These are phyloP conservation scores for Lineolata rhizophorae DNA, from an alignment of 495 filamentous ascomycete genomes.

Conservation along the genomic window DNA sequence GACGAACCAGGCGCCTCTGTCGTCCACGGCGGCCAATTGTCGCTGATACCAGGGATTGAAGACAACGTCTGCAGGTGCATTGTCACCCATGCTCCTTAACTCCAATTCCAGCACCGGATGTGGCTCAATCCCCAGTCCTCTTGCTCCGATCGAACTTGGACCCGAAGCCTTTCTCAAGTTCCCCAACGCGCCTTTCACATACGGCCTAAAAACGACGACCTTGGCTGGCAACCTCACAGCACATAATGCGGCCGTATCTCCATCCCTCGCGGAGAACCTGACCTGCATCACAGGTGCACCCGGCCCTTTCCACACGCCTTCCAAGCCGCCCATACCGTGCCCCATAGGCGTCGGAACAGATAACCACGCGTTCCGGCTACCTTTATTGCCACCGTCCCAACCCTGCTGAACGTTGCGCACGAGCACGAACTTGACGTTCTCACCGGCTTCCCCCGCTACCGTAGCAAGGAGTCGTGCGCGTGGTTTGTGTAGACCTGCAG, in stretches of 20 bases:
- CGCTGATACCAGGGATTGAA: constrained; percentile 56
- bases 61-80: constrained; percentile 43
- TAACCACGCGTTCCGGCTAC: background rate
- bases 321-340: constrained; percentile 13
- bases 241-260: constrained; percentile 8
- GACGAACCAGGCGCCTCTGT: constrained; percentile 48
- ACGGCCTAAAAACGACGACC: constrained; percentile 14
- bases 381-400: background rate
- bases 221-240: constrained; percentile 11
- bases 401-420: background rate
- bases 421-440: too few relatives aligned
- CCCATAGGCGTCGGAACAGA: background rate
- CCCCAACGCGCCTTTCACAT: background rate
- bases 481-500: too few relatives aligned
- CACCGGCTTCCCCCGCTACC: too few relatives aligned
- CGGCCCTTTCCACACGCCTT: constrained; percentile 29
- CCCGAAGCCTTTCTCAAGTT: background rate
- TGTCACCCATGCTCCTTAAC: constrained; percentile 29
- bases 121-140: constrained; percentile 32
- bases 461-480: too few relatives aligned
- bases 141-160: constrained; percentile 1
- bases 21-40: constrained; percentile 54
- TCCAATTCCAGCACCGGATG: constrained; percentile 37
- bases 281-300: constrained; percentile 42
- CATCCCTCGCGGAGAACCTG: constrained; percentile 22